phyloP scores from a whole-genome alignment of 805 yeast species.

The Ogataea corticis region DNA sequence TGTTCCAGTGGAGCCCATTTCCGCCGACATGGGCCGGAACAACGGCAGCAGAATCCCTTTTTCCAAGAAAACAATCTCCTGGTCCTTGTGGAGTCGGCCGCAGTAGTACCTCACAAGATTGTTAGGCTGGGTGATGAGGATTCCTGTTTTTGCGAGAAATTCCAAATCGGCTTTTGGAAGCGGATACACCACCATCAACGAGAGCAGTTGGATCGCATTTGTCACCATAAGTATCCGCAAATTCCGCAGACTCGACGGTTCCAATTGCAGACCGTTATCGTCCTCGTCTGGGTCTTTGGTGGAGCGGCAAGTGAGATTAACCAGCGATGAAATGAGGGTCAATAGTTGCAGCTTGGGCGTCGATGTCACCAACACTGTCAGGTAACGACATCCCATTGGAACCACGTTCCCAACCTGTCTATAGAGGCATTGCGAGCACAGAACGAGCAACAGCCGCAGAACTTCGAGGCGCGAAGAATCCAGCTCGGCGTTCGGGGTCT shows the following conservation, averaged over 20 bases:
- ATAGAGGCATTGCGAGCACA: constrained; percentile 66
- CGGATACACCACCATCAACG: constrained; percentile 62
- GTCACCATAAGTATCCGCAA: constrained; percentile 50
- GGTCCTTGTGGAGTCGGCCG: constrained; percentile 53
- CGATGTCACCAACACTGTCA: constrained; percentile 53
- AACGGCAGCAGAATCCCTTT: constrained; percentile 49
- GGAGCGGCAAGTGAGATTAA: constrained; percentile 62
- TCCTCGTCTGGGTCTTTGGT: constrained; percentile 36
- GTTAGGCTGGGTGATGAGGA: constrained; percentile 36
- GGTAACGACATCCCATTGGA: constrained; percentile 57
- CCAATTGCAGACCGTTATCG: constrained; percentile 47
- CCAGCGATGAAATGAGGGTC: constrained; percentile 64
- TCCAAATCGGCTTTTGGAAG: constrained; percentile 48
- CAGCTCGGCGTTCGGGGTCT: constrained; percentile 40
- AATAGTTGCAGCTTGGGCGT: constrained; percentile 49
- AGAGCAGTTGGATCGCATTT: constrained; percentile 60
- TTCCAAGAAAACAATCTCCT: constrained; percentile 53
- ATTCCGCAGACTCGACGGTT: constrained; percentile 34
- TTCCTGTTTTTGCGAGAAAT: constrained; percentile 38
- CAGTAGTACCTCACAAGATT: constrained; percentile 53
- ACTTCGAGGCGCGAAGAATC: constrained; percentile 72
- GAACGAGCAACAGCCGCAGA: constrained; percentile 56
- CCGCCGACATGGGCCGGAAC: constrained; percentile 40
- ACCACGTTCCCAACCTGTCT: constrained; percentile 42
- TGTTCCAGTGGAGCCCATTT: constrained; percentile 14